These are phyloP conservation scores for Endotrypanum monterogeii DNA, from an alignment of 208 protist species.

Conservation along the genomic window DNA sequence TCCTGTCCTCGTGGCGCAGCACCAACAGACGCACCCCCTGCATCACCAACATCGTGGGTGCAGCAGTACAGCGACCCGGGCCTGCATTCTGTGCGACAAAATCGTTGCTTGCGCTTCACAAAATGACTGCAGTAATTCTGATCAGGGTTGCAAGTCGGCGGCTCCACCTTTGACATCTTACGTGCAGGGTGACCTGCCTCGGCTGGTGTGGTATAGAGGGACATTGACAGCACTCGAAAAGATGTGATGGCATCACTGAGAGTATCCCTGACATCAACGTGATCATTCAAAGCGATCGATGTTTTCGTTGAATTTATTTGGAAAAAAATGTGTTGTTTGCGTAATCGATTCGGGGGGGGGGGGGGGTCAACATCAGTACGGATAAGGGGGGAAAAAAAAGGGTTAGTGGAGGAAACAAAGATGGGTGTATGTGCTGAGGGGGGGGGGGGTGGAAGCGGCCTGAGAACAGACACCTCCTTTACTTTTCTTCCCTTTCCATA, in stretches of 20 bases:
- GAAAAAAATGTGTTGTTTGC: not conserved
- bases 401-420: not conserved
- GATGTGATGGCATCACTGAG: not conserved
- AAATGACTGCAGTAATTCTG: constrained; percentile 58
- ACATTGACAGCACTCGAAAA: not conserved
- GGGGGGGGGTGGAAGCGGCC: not conserved
- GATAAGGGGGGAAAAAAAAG: not conserved
- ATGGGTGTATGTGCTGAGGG: not conserved
- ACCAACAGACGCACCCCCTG: not conserved
- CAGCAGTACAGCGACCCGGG: constrained; percentile 53
- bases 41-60: constrained; percentile 37
- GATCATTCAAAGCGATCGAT: not conserved
- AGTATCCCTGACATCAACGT: not conserved
- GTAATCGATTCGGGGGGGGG: not conserved
- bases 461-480: not conserved
- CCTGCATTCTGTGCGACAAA: constrained; percentile 56
- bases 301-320: no score
- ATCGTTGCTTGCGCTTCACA: constrained; percentile 64
- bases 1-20: not conserved
- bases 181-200: constrained; percentile 7
- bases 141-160: constrained; percentile 53
- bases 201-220: not conserved
- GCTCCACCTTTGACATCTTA: constrained; percentile 22
- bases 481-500: not conserved
- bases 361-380: not conserved